phyloP scores from a whole-genome alignment of 1,284 basidiomycete genomes.

The Marasmius sp. region DNA sequence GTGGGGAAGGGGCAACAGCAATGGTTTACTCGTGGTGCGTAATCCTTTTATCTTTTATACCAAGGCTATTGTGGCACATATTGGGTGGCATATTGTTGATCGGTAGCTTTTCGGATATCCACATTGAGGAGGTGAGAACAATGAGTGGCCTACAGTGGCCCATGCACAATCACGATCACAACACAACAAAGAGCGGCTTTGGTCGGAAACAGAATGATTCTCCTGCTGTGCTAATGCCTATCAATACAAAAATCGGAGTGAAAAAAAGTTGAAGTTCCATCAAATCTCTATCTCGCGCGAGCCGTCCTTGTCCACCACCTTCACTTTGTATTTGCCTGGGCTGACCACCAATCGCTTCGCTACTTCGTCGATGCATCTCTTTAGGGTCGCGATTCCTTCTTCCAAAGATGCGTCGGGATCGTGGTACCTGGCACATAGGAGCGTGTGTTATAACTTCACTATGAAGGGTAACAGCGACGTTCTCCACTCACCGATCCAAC shows the following conservation, averaged over 20 bases:
- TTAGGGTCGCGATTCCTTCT: constrained; percentile 83
- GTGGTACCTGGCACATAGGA: constrained; percentile 61
- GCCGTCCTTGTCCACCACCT: constrained; percentile 90
- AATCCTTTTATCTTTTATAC: too few relatives aligned
- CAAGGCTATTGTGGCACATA: too few relatives aligned
- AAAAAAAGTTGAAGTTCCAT: background rate
- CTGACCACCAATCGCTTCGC: constrained; percentile 84
- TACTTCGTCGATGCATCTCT: constrained; percentile 88
- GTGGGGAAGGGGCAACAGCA: too few relatives aligned
- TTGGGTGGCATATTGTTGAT: too few relatives aligned
- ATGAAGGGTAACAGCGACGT: background rate
- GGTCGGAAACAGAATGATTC: too few relatives aligned
- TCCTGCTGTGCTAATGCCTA: background rate
- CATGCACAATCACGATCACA: too few relatives aligned
- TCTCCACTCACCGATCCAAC: constrained; percentile 73
- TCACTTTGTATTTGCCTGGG: constrained; percentile 83
- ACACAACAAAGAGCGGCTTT: too few relatives aligned
- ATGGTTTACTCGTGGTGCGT: too few relatives aligned
- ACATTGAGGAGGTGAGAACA: too few relatives aligned
- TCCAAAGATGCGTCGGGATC: constrained; percentile 81
- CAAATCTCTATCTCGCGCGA: constrained; percentile 71
- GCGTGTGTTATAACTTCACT: background rate
- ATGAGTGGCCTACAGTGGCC: too few relatives aligned
- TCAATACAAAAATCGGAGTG: background rate
- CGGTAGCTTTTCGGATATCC: too few relatives aligned